These are phyloP conservation scores for Apocynum venetum DNA, from an alignment of 257 asterid species.

Conservation along the genomic window DNA sequence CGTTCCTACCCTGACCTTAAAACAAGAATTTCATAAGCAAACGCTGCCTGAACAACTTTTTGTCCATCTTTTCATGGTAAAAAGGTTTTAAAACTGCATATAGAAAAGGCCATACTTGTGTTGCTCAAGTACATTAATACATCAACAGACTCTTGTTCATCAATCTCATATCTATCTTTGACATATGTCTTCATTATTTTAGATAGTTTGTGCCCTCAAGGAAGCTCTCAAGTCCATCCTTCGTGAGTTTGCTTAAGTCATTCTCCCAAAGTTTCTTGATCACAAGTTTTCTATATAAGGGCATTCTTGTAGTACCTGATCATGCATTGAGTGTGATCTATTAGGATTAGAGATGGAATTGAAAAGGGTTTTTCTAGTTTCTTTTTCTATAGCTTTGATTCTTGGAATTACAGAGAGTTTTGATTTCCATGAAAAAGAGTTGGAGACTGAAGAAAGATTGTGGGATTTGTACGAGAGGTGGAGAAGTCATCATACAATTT, in stretches of 20 bases:
- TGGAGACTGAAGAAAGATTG: slow-evolving; percentile 67
- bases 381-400: slow-evolving; percentile 40
- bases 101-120: neutral
- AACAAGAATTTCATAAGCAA: neutral
- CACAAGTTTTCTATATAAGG: slow-evolving; percentile 44
- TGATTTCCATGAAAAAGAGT: slow-evolving; percentile 62
- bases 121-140: no score
- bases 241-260: neutral
- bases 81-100: neutral
- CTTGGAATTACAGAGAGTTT: slow-evolving; percentile 43
- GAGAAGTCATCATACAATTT: slow-evolving; percentile 80
- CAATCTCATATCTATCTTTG: neutral
- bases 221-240: slow-evolving; percentile 5
- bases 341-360: neutral
- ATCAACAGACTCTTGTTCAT: neutral
- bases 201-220: slow-evolving; percentile 18
- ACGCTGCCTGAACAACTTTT: neutral
- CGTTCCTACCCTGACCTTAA: no score
- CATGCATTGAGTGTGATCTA: slow-evolving; percentile 4
- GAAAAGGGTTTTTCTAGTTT: slow-evolving; percentile 30
- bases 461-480: slow-evolving; percentile 84
- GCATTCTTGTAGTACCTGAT: slow-evolving; percentile 14
- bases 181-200: neutral
- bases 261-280: neutral
- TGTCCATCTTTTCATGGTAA: neutral